A percentile compares a stretch with the other conserved stretches of the same genome.
Evolutionary conservation across 106 monocot genomes (phyloP).

Genomic region (Apostasia ramifera): DNA sequence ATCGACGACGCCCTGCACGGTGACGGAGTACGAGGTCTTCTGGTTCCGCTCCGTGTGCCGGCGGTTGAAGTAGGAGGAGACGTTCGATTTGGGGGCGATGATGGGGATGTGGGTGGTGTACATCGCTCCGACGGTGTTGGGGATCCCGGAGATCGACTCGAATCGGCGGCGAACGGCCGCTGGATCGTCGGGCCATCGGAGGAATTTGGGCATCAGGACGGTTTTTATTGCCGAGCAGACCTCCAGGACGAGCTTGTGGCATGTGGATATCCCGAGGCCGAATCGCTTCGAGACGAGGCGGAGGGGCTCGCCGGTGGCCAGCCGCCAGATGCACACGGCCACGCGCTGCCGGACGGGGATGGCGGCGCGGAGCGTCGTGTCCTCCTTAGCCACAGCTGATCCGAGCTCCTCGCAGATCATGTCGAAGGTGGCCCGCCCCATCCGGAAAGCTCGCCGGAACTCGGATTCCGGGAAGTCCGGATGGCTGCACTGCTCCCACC

Average conservation of each 20-base stretch:
- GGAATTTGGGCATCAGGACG: constrained; percentile 72
- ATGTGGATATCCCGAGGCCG: constrained; percentile 95
- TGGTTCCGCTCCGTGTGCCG: constrained; percentile 83
- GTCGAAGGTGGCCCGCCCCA: constrained; percentile 30
- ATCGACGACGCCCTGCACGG: constrained; percentile 79
- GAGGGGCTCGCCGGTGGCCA: constrained; percentile 70
- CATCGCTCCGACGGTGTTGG: constrained; percentile 66
- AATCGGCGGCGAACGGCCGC: constrained; percentile 16
- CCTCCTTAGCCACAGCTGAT: constrained; percentile 54
- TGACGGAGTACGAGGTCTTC: constrained; percentile 82
- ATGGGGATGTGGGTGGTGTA: constrained; percentile 94
- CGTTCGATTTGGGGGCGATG: constrained; percentile 81
- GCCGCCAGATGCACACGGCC: constrained; percentile 59
- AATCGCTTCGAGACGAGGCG: constrained; percentile 64
- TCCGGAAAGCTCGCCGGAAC: constrained; percentile 34
- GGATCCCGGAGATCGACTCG: constrained; percentile 47
- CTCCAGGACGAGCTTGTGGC: constrained; percentile 94
- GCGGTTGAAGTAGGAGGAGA: constrained; percentile 72
- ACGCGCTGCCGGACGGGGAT: constrained; percentile 67
- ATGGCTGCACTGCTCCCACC: constrained; percentile 37
- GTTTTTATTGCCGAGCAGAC: constrained; percentile 78
- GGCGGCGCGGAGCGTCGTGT: constrained; percentile 64
- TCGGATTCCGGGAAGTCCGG: constrained; percentile 25
- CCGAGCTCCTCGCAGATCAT: constrained; percentile 31
- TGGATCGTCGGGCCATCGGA: constrained; percentile 55